These are phyloP conservation scores for Sanghuangporus sanghuang DNA, from an alignment of 1,284 basidiomycete species.

Conservation along the genomic window DNA sequence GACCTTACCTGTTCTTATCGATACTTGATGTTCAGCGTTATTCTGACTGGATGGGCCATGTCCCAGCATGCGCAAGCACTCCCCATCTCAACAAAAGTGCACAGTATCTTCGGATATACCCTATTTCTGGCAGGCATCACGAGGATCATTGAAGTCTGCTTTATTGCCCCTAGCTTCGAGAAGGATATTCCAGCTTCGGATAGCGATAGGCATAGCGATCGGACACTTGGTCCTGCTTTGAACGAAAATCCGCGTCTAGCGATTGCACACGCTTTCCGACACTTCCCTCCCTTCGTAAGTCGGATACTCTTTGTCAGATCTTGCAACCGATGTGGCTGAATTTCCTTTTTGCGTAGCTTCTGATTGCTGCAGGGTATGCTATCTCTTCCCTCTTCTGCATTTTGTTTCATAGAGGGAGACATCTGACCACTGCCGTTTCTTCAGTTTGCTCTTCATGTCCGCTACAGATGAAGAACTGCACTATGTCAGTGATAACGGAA, in stretches of 20 bases:
- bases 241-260: slow-evolving; percentile 29
- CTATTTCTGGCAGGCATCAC: slow-evolving; percentile 83
- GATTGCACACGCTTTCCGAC: slow-evolving; percentile 66
- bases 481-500: slow-evolving; percentile 60
- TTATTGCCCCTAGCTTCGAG: slow-evolving; percentile 44
- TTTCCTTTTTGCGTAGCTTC: slow-evolving; percentile 41
- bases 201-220: slow-evolving; percentile 56
- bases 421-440: slow-evolving; percentile 1
- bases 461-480: slow-evolving; percentile 86
- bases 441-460: slow-evolving; percentile 81
- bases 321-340: slow-evolving; percentile 9
- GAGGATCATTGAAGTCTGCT: slow-evolving; percentile 86
- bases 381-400: background rate
- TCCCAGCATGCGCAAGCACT: slow-evolving; percentile 84
- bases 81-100: slow-evolving; percentile 82
- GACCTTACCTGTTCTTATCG: background rate
- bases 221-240: slow-evolving; percentile 40
- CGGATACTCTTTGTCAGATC: background rate
- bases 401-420: background rate
- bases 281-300: slow-evolving; percentile 82
- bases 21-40: slow-evolving; percentile 46
- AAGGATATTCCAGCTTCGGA: slow-evolving; percentile 25
- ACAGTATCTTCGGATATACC: slow-evolving; percentile 78
- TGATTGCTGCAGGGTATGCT: slow-evolving; percentile 55
- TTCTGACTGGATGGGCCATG: slow-evolving; percentile 95